Evolutionary conservation across 768 basidiomycete species (phyloP), one percentile per base, ranked within the genome.

Genomic region (Mycena polygramma): DNA sequence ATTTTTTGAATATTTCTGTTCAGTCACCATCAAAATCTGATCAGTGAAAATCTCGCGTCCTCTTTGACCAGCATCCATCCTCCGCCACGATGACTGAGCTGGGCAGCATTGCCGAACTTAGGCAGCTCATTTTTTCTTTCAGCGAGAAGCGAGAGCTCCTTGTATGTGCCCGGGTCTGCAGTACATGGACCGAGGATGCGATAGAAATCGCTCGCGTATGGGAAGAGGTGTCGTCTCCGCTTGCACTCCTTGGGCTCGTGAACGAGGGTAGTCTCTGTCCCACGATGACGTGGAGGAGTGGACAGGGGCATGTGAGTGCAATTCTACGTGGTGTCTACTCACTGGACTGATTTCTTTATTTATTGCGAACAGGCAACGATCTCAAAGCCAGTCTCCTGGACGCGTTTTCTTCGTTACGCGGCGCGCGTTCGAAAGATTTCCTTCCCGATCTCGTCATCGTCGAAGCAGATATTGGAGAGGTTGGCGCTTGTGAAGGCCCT

Each of bases 111-210:
- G 30, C 53, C 5, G 63, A 63, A 35, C 63, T 55, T n/a, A 52
- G 49, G 15, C 48, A 35, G n/a, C 36, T 51, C 20, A 54, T 63
- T 17, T 63, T 63, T 30, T 55, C 64, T 8, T 57, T 57, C 36
- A 36, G 22, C n/a, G 15, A 49, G 13, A 13, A 2, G 36, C 36
- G 36, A 19, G 64, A 66, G 19, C n/a, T 66, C 24, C 46, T 22
- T 6, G 54, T n/a, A 7, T 66, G 64, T n/a, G 55, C 64, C n/a
- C n/a, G 36, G 19, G 64, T 66, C 14, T 57, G 46, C 36, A 39
- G 45, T 2, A 30, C 54, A 7, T 66, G 55, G 55, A 57, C 54
- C 52, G 52, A 41, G 52, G 62, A 57, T 45, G 54, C 63, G n/a
- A 17, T 37, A 35, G 54, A 57, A 17, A 39, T 57, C 24, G 54